Base-by-base conservation (phyloP, 2,329 filamentous ascomycete genomes). In the Plectosphaerella sp. region DNA sequence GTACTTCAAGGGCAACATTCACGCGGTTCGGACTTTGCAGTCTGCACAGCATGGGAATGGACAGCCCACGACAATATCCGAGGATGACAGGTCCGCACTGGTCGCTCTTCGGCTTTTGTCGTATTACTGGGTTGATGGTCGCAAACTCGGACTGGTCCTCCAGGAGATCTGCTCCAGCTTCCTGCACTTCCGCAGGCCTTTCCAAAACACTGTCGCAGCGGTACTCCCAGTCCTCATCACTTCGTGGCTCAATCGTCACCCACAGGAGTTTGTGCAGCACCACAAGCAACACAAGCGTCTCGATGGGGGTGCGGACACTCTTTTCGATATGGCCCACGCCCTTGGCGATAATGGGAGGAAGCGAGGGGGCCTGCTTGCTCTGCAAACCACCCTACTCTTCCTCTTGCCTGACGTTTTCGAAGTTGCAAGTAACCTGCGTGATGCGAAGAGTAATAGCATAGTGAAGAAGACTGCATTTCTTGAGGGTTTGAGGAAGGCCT, bases 391-490 rank as follows among this genome's bases (percentile, higher is more conserved):
- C 12, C 68, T 88, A 5, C 67, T 88, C 10, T 78, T 88, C 53
- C 72, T 88, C 9, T 69, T 87, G 9, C 85, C 85, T 4, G 85
- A 88, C 58, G 81, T 88, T 6, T 88, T 88, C 57, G 83, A 87
- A 65, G 82, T 87, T 35, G 84, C 84, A 24, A 86, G 83, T 65
- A 85, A 85, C 64, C 72, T 88, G 63, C 76, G 83, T 53, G 83
- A 87, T 57, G 77, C 77, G 28, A 87, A 85, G 63, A 80, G 78
- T 58, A 74, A 76, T 51, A 77, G 79, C 58, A 80, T 87, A 64
- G 73, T 78, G 15, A 88, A 88, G 67, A 87, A 86, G 61, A 80
- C 86, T 6, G 74, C 78, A 3, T 87, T 87, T 57, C 70, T 88
- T 15, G 84, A 88, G 54, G 75, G 75, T 42, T 65, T 88, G 12